Evolutionary conservation across 2,329 filamentous ascomycete species (phyloP).

Genomic region (Cucurbitaria berberidis): DNA sequence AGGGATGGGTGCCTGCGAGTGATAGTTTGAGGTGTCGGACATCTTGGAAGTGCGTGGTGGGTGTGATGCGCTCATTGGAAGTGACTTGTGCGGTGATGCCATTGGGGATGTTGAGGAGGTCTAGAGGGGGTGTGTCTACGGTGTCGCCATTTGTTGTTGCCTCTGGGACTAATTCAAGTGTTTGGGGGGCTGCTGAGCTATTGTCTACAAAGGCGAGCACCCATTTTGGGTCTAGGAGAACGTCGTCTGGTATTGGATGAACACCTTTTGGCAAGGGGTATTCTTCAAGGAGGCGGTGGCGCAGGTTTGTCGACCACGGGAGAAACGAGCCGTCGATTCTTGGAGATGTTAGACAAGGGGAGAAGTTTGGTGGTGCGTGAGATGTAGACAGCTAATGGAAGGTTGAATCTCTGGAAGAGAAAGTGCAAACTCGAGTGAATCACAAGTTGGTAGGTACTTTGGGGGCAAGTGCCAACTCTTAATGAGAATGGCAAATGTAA

Average conservation of each 20-base stretch:
- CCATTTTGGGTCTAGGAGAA: slow-evolving; percentile 78
- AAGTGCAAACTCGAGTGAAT: neutral
- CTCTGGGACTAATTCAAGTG: neutral
- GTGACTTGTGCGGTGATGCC: slow-evolving; percentile 64
- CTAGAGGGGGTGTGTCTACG: slow-evolving; percentile 44
- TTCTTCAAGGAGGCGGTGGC: slow-evolving; percentile 67
- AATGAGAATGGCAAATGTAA: too few species aligned
- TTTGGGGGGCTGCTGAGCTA: slow-evolving; percentile 8
- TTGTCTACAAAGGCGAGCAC: slow-evolving; percentile 54
- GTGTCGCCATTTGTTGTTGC: slow-evolving; percentile 5
- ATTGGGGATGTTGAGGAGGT: slow-evolving; percentile 64
- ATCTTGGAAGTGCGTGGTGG: slow-evolving; percentile 85
- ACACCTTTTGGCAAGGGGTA: slow-evolving; percentile 73
- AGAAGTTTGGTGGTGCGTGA: neutral
- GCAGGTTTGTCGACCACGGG: slow-evolving; percentile 75
- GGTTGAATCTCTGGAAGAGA: too few species aligned
- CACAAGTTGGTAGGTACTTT: neutral
- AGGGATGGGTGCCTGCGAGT: slow-evolving; percentile 53
- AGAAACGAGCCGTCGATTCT: slow-evolving; percentile 84
- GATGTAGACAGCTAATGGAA: neutral
- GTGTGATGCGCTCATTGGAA: slow-evolving; percentile 76
- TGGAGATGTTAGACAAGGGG: slow-evolving; percentile 4
- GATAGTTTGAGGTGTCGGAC: slow-evolving; percentile 78
- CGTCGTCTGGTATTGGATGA: slow-evolving; percentile 73
- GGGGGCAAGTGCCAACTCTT: too few species aligned